A percentile compares a stretch with the other conserved stretches of the same genome.
These are phyloP conservation scores for Alternaria gaisen DNA, from an alignment of 2,329 filamentous ascomycete genomes.

Conservation along the genomic window DNA sequence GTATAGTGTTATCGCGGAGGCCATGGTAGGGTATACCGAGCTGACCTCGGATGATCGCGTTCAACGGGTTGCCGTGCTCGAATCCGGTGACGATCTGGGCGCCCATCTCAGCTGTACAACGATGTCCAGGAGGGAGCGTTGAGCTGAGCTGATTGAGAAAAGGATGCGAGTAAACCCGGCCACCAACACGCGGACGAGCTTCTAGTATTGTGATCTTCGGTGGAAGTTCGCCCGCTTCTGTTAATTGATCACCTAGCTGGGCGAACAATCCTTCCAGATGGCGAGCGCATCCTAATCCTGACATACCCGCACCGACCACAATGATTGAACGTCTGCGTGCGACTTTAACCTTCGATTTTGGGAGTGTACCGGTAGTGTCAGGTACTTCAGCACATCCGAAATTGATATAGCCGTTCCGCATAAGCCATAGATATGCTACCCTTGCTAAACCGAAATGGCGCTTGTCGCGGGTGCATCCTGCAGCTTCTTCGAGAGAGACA, in stretches of 20 bases:
- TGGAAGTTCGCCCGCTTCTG: conserved; percentile 70
- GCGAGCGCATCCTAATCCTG: conserved; percentile 88
- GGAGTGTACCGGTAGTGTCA: conserved; percentile 49
- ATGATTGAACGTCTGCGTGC: conserved; percentile 76
- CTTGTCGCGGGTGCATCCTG: conserved; percentile 86
- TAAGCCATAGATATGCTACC: conserved; percentile 90
- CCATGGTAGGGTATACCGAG: conserved; percentile 86
- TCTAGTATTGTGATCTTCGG: conserved; percentile 85
- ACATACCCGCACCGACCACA: conserved; percentile 92
- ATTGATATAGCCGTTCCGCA: conserved; percentile 93
- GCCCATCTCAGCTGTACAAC: conserved; percentile 91
- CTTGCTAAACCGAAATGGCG: conserved; percentile 90
- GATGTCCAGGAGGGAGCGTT: conserved; percentile 63
- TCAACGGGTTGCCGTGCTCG: conserved; percentile 91
- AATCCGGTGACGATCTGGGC: conserved; percentile 99
- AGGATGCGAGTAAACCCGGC: conserved; percentile 88
- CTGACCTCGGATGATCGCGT: conserved; percentile 89
- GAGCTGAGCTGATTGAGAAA: conserved; percentile 66
- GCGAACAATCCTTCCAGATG: conserved; percentile 87
- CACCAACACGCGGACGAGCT: conserved; percentile 85
- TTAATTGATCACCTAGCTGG: conserved; percentile 77
- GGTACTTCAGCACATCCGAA: conserved; percentile 88
- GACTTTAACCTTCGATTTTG: conserved; percentile 53
- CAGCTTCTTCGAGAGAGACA: conserved; percentile 83
- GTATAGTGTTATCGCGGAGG: conserved; percentile 79